Base-by-base conservation (phyloP, 805 yeast species). In the Metschnikowia peoriensis region DNA sequence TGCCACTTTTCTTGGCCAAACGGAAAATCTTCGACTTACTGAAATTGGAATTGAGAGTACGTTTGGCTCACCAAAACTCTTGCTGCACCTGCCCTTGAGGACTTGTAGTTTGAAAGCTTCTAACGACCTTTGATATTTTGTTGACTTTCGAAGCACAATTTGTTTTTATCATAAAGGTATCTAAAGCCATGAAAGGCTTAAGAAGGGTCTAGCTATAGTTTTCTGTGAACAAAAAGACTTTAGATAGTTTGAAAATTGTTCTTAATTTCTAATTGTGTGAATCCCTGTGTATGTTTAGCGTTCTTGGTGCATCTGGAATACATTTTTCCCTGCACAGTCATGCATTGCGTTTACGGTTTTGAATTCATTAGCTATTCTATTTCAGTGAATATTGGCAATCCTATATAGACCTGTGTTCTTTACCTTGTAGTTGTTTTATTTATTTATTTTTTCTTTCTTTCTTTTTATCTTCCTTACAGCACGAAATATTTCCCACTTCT, bases 261-360 rank as follows among this genome's bases (percentile, higher is more conserved):
- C 22, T 22, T 22, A 2, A 32, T 22, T 17, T 40, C 44, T 44
- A 47, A 34, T 22, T 40, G 10, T 16, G 41, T 22, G 42, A 16
- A 16, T 40, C 16, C 41, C 43, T 42, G 47, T 35, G 38, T 29
- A 35, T 44, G 44, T 44, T 47, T 35, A 42, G 47, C 48, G 34
- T 48, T 43, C 37, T 15, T 46, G 29, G 34, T 50, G 49, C 53
- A 50, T 50, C 53, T 50, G 53, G 49, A 50, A 50, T 50, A 50
- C 46, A 42, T 45, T 28, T 45, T 28, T 41, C 28, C 53, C 53
- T 45, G 49, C 49, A 45, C 46, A 29, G 15, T 17, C 44, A 28
- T 41, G 52, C 52, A 44, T 44, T 44, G 52, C 53, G 53, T 50
- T 44, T 50, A 50, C 49, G 53, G 50, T 28, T 35, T n/a, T 22